phyloP scores from a whole-genome alignment of 2,329 filamentous ascomycete species.

The Hymenoscyphus occultus region DNA sequence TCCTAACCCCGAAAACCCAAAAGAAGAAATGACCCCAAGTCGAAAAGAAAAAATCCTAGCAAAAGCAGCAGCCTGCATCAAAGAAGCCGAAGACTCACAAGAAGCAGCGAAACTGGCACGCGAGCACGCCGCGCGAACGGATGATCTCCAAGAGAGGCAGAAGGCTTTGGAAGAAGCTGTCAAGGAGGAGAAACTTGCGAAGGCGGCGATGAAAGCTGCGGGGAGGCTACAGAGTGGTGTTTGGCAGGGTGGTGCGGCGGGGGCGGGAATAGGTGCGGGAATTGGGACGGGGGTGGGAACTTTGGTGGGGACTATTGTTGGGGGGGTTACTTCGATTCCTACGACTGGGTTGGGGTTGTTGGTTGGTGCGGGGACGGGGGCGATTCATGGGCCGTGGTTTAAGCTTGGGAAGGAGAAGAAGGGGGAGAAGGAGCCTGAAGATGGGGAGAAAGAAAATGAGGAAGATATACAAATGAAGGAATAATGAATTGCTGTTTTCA shows the following conservation, averaged over 20 bases:
- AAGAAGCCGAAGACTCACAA: constrained; percentile 17
- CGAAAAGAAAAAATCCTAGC: constrained; percentile 23
- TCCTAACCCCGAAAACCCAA: not conserved
- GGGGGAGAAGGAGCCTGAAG: not conserved
- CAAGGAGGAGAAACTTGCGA: constrained; percentile 23
- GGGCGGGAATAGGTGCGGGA: constrained; percentile 27
- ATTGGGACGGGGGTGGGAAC: constrained; percentile 26
- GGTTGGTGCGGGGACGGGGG: constrained; percentile 22
- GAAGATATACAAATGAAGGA: constrained; percentile 10
- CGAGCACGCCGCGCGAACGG: constrained; percentile 13
- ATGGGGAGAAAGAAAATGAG: constrained; percentile 12
- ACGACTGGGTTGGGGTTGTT: constrained; percentile 24
- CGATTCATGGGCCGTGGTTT: constrained; percentile 30
- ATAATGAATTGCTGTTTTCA: not conserved
- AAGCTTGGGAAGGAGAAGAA: constrained; percentile 17
- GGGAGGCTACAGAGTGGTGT: constrained; percentile 38
- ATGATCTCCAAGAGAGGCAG: constrained; percentile 21
- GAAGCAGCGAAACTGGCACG: constrained; percentile 15
- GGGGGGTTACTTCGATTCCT: constrained; percentile 15
- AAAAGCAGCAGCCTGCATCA: constrained; percentile 18
- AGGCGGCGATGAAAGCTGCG: constrained; percentile 66
- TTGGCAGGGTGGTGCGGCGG: constrained; percentile 28
- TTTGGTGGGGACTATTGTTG: constrained; percentile 7
- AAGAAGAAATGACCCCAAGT: constrained; percentile 10
- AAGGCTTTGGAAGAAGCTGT: constrained; percentile 20